Evolutionary conservation across 768 basidiomycete species (phyloP).

Genomic region (Dentipellis fragilis): DNA sequence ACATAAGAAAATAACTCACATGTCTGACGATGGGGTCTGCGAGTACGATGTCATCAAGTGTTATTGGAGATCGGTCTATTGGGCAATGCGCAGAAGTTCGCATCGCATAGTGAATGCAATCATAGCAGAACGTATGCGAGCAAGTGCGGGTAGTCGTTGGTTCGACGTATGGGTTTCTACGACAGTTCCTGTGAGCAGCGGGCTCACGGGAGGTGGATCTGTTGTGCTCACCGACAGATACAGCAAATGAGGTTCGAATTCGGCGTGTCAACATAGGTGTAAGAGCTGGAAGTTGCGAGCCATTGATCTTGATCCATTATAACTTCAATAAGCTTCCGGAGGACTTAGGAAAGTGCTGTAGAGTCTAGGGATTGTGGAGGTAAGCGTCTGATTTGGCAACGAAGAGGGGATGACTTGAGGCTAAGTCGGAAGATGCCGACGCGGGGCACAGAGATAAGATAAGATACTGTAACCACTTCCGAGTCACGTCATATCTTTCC

Average conservation of each 20-base stretch:
- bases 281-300: conserved; percentile 4
- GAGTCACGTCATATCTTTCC: too few species aligned
- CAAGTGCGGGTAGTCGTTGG: conserved; percentile 70
- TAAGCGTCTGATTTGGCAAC: too few species aligned
- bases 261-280: conserved; percentile 6
- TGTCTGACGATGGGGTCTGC: conserved; percentile 73
- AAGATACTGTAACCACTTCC: too few species aligned
- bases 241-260: conserved; percentile 13
- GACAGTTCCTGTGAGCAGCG: too few species aligned
- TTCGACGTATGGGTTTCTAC: conserved; percentile 61
- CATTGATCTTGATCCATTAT: conserved; percentile 7
- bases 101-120: conserved; percentile 68
- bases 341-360: too few species aligned
- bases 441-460: too few species aligned
- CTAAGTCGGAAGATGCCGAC: too few species aligned
- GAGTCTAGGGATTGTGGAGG: too few species aligned
- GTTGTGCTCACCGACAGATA: conserved; percentile 9
- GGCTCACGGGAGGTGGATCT: not conserved
- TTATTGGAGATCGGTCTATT: conserved; percentile 67
- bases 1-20: conserved; percentile 30
- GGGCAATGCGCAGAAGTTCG: conserved; percentile 66
- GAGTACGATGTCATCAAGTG: conserved; percentile 44
- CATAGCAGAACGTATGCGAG: conserved; percentile 79
- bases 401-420: too few species aligned
- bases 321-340: not conserved